phyloP scores from a whole-genome alignment of 2,329 filamentous ascomycete genomes.

The Mycosphaerella sp. region DNA sequence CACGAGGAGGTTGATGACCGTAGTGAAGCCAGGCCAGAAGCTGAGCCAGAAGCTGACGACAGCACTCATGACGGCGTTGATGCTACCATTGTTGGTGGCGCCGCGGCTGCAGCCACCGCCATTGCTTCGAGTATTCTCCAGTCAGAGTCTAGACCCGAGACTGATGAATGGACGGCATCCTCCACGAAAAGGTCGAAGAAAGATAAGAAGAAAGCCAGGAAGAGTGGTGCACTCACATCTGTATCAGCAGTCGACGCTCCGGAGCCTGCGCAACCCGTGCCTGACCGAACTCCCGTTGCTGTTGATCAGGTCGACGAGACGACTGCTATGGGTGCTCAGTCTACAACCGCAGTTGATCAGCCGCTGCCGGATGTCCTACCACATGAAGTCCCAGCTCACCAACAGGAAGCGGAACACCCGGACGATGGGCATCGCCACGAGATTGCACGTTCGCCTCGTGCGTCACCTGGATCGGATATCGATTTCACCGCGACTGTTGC shows the following conservation, averaged over 20 bases:
- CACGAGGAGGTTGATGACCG: no score
- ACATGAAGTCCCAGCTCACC: not conserved
- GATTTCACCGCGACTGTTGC: conserved; percentile 45
- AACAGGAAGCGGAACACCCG: not conserved
- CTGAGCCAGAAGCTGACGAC: not conserved
- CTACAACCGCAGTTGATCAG: no score
- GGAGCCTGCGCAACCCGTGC: not conserved
- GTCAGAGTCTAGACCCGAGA: conserved; percentile 5
- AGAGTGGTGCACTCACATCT: conserved; percentile 16
- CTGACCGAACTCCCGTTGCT: not conserved
- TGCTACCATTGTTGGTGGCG: conserved; percentile 9
- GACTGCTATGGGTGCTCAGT: not conserved
- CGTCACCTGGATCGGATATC: conserved; percentile 28
- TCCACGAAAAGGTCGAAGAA: conserved; percentile 37
- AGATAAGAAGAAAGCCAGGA: conserved; percentile 38
- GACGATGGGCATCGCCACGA: no score
- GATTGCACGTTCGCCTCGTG: not conserved
- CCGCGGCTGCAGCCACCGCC: not conserved
- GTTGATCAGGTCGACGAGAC: not conserved
- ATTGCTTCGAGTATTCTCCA: not conserved
- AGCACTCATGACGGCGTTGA: conserved; percentile 8
- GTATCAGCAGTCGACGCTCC: conserved; percentile 3
- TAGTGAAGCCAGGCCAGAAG: not conserved
- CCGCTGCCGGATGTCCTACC: not conserved
- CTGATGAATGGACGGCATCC: conserved; percentile 20